Evolutionary conservation across 1,284 basidiomycete species (phyloP).

Genomic region (Cryptococcus floricola): DNA sequence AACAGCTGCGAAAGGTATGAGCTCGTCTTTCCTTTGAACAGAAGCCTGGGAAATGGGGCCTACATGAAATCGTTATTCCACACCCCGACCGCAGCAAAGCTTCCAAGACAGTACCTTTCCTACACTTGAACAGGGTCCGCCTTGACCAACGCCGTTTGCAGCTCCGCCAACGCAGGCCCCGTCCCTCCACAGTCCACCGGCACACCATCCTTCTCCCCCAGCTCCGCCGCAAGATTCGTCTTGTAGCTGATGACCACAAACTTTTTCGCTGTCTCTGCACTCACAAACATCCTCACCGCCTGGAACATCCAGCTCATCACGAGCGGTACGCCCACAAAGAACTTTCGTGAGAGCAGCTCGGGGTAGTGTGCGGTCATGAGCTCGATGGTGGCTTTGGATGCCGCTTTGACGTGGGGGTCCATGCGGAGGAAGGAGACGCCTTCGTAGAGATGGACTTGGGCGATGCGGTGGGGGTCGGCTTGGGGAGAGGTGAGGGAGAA

Average conservation of each 20-base stretch:
- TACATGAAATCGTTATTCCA: too few relatives aligned
- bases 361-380: slow-evolving; percentile 28
- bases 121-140: too few relatives aligned
- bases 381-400: slow-evolving; percentile 22
- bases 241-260: slow-evolving; percentile 23
- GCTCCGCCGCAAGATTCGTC: slow-evolving; percentile 13
- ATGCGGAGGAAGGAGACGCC: slow-evolving; percentile 28
- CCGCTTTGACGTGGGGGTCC: slow-evolving; percentile 25
- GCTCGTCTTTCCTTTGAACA: too few relatives aligned
- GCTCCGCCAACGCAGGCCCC: slow-evolving; percentile 12
- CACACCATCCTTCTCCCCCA: slow-evolving; percentile 14
- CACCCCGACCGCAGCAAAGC: too few relatives aligned
- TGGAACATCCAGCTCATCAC: slow-evolving; percentile 31
- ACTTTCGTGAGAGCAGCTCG: slow-evolving; percentile 25
- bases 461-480: slow-evolving; percentile 23
- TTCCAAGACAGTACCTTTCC: too few relatives aligned
- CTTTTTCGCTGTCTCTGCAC: slow-evolving; percentile 23
- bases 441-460: slow-evolving; percentile 27
- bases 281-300: slow-evolving; percentile 21
- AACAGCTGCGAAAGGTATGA: too few relatives aligned
- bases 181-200: slow-evolving; percentile 23
- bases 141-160: slow-evolving; percentile 2
- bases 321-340: slow-evolving; percentile 28
- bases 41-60: too few relatives aligned
- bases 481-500: slow-evolving; percentile 8